Evolutionary conservation across 2,329 filamentous ascomycete genomes (phyloP), one percentile per base, ranked within the genome.

Genomic region (Colletotrichum lini): DNA sequence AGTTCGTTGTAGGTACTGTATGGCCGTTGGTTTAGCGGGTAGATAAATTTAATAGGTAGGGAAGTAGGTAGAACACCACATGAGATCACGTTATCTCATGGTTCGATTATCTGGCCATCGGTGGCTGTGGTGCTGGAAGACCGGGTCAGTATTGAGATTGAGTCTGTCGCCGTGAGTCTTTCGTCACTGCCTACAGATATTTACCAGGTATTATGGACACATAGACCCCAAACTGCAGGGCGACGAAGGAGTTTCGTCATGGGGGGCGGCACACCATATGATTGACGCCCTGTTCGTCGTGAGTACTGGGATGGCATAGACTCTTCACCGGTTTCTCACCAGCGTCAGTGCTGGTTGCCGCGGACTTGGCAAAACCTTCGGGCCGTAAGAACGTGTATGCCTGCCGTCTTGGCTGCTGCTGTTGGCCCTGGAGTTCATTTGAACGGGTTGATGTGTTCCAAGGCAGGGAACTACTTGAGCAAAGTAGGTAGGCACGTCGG

Each of bases 361-460:
- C 60, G 52, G 35, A n/a, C 23, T 23, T 54, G 18, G 54, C 44
- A 60, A 35, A 30, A 62, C 35, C 30, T 5, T 26, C 47, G 23
- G 58, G 44, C 35, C 54, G 58, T 68, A 58, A 63, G 52, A 52
- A 58, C 68, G 58, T 50, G 35, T 26, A 63, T 62, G 68, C 52
- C 58, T 62, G 68, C 52, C 58, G 65, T 58, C 65, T 63, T 71
- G 68, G 65, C 58, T 50, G 45, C 38, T 50, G 35, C 54, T 38
- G 23, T 23, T 30, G 30, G 26, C 65, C 40, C 52, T 21, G 21
- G 26, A n/a, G 54, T 44, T 63, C 45, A 58, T 71, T 71, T 40
- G 57, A 35, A 42, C 52, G 30, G 45, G 42, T 30, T 58, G 40
- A 47, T 40, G 45, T 23, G 45, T 23, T 56, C 54, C 61, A 60